Conservation (phyloP, 2,329 filamentous ascomycete genomes). For the Aspergillus novofumigatus region DNA sequence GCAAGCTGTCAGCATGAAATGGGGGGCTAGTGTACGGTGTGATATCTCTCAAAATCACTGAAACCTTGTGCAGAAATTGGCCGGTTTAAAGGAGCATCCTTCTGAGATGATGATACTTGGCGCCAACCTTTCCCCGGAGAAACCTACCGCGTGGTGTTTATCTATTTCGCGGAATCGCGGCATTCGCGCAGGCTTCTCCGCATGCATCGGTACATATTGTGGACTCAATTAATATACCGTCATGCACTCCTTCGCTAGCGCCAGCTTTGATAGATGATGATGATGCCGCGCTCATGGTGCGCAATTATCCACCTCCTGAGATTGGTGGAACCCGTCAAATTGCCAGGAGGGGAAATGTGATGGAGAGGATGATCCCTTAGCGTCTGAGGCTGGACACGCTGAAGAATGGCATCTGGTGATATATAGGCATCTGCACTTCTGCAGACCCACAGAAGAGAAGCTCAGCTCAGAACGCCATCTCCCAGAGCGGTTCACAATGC, state of each 20-base stretch:
- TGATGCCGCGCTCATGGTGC: neutral
- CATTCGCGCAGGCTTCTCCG: neutral
- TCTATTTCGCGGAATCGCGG: neutral
- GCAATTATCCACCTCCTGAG: neutral
- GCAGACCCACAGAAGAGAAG: neutral
- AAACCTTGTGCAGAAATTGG: neutral
- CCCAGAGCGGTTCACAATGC: constrained; percentile 11
- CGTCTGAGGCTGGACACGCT: neutral
- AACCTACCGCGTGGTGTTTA: neutral
- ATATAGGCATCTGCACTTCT: neutral
- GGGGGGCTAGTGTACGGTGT: neutral
- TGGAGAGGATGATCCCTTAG: neutral
- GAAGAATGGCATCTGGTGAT: neutral
- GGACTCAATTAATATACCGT: neutral
- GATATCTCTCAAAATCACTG: neutral
- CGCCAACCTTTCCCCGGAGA: neutral
- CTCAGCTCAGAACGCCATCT: neutral
- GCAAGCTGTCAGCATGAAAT: neutral
- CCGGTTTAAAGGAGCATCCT: neutral
- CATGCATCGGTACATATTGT: neutral
- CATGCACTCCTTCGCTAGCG: neutral
- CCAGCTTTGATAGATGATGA: neutral
- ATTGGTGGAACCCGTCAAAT: constrained; percentile 9
- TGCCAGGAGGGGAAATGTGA: constrained; percentile 2
- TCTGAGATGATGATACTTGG: neutral